Evolutionary conservation across 768 basidiomycete species (phyloP).

Genomic region (Boletellus ananas): DNA sequence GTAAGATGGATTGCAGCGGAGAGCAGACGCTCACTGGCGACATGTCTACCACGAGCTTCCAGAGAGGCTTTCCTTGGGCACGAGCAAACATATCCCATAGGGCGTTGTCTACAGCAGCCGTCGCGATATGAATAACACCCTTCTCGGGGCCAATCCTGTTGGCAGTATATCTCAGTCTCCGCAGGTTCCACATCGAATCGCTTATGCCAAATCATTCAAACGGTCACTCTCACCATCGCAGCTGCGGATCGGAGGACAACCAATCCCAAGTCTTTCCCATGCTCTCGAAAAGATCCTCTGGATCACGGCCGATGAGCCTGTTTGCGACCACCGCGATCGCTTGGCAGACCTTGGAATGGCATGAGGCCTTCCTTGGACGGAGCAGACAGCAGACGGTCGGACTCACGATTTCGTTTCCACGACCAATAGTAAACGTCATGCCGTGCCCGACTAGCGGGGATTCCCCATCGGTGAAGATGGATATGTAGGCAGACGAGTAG

Average conservation of each 20-base stretch:
- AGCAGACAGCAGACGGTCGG: not conserved
- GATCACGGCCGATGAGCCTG: slow-evolving; percentile 78
- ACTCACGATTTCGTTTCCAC: slow-evolving; percentile 88
- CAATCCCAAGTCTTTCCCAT: slow-evolving; percentile 93
- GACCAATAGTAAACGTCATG: slow-evolving; percentile 93
- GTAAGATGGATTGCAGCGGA: not conserved
- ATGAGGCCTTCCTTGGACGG: not conserved
- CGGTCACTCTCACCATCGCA: slow-evolving; percentile 62
- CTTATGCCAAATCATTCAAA: not conserved
- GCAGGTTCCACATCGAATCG: not conserved
- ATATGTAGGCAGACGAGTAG: slow-evolving; percentile 91
- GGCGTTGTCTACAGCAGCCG: slow-evolving; percentile 87
- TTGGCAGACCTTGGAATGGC: slow-evolving; percentile 58
- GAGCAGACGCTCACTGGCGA: slow-evolving; percentile 49
- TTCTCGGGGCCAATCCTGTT: slow-evolving; percentile 89
- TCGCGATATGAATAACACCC: slow-evolving; percentile 89
- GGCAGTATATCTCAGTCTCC: not conserved
- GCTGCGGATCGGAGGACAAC: slow-evolving; percentile 83
- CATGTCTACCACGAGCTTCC: slow-evolving; percentile 93
- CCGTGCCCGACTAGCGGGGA: slow-evolving; percentile 77
- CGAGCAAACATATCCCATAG: slow-evolving; percentile 93
- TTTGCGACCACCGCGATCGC: slow-evolving; percentile 77
- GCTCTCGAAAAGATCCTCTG: slow-evolving; percentile 76
- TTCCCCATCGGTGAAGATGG: slow-evolving; percentile 64
- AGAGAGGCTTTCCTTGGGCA: slow-evolving; percentile 77